Conservation (phyloP, 2,329 filamentous ascomycete species). For the Aschersonia sp. region DNA sequence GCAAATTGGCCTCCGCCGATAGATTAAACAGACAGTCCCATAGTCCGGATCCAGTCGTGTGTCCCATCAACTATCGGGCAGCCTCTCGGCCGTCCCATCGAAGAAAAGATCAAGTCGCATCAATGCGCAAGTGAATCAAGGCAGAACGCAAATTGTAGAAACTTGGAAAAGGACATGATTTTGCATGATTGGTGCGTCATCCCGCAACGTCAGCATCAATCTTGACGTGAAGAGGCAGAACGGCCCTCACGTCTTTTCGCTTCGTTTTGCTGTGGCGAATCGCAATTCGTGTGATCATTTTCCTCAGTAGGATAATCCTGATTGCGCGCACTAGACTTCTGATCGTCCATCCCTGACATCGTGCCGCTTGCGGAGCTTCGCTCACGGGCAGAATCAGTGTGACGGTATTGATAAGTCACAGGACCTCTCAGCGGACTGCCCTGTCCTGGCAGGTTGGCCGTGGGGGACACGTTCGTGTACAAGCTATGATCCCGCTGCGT, state of each 20-base stretch:
- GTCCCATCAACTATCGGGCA: no score
- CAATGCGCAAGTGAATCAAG: neutral
- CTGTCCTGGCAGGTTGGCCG: conserved; percentile 6
- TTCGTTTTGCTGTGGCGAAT: neutral
- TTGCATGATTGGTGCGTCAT: neutral
- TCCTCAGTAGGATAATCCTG: neutral
- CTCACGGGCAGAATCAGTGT: conserved; percentile 10
- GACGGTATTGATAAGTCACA: conserved; percentile 15
- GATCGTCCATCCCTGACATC: conserved; percentile 1
- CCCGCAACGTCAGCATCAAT: neutral
- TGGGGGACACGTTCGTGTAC: conserved; percentile 6
- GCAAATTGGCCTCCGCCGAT: no score
- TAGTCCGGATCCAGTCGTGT: no score
- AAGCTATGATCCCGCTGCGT: neutral
- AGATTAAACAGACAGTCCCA: no score
- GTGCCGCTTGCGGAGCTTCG: neutral
- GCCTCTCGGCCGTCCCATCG: neutral
- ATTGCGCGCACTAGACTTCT: neutral
- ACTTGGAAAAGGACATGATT: neutral
- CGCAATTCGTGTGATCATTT: neutral
- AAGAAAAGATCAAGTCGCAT: neutral
- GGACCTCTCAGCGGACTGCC: conserved; percentile 7
- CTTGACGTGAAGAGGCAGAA: conserved; percentile 1
- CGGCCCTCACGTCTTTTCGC: neutral
- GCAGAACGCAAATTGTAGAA: conserved; percentile 2